Percentiles rank a stretch among this genome's conserved stretches.
These are phyloP conservation scores for Stachybotrys echinatus DNA, from an alignment of 2,329 filamentous ascomycete species.

Conservation along the genomic window DNA sequence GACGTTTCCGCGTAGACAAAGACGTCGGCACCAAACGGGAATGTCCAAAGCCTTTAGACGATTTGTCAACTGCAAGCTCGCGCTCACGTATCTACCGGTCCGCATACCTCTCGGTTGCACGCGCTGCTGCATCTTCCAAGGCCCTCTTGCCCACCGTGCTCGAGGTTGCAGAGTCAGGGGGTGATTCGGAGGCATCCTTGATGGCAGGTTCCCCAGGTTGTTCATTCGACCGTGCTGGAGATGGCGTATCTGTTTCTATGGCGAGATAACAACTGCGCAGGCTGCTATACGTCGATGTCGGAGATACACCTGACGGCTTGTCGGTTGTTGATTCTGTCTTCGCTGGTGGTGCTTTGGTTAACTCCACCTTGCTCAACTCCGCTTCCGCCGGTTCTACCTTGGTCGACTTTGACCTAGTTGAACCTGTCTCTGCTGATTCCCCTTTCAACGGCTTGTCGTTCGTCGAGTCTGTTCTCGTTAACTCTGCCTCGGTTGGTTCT, in stretches of 20 bases:
- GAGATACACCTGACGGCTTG: neutral
- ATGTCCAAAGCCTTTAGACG: constrained; percentile 21
- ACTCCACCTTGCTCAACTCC: too few relatives aligned
- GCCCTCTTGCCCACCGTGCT: constrained; percentile 12
- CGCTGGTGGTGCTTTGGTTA: neutral
- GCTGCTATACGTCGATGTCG: neutral
- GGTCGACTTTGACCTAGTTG: too few relatives aligned
- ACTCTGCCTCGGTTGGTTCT: neutral
- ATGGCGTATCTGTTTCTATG: neutral
- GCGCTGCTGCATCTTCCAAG: constrained; percentile 19
- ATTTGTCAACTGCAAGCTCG: neutral
- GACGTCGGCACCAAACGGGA: constrained; percentile 26
- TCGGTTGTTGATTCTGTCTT: neutral
- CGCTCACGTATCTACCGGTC: neutral
- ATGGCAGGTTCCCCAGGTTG: neutral
- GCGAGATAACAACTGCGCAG: neutral
- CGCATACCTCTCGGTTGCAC: constrained; percentile 19
- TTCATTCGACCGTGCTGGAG: neutral
- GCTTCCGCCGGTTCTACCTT: too few relatives aligned
- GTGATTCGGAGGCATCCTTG: neutral
- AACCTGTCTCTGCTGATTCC: too few relatives aligned
- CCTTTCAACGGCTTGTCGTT: too few relatives aligned
- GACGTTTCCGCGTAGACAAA: constrained; percentile 16
- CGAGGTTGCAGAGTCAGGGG: constrained; percentile 1
- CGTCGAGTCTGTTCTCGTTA: neutral